A percentile compares a stretch with the other conserved stretches of the same genome.
phyloP scores from a whole-genome alignment of 2,329 filamentous ascomycete genomes.

The Ophiocordyceps unilateralis region DNA sequence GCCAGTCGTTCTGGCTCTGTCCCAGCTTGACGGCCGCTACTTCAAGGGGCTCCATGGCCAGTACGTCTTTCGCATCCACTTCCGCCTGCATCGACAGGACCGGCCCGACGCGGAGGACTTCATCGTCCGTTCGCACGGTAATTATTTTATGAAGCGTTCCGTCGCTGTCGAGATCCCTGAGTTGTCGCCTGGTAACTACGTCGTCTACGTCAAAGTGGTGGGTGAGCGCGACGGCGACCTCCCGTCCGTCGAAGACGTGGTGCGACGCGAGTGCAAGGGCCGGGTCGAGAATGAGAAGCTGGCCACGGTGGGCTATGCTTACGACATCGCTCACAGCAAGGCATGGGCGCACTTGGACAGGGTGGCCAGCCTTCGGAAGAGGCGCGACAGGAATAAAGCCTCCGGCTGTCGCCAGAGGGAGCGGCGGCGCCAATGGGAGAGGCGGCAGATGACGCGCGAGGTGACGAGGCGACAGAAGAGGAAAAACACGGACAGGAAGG shows the following conservation, averaged over 20 bases:
- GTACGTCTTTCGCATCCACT: constrained; percentile 33
- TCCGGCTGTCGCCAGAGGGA: constrained; percentile 26
- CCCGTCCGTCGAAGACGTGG: constrained; percentile 36
- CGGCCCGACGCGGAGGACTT: constrained; percentile 37
- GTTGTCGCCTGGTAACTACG: constrained; percentile 38
- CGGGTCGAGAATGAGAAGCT: constrained; percentile 39
- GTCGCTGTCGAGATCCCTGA: constrained; percentile 39
- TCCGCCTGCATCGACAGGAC: constrained; percentile 30
- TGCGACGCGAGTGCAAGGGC: constrained; percentile 29
- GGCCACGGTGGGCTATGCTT: constrained; percentile 37
- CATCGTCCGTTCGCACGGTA: constrained; percentile 39
- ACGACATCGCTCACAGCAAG: constrained; percentile 43
- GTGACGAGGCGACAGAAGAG: constrained; percentile 23
- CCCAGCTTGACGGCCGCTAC: constrained; percentile 44
- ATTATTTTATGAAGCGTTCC: constrained; percentile 40
- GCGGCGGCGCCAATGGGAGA: constrained; percentile 31
- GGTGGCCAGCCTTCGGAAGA: constrained; percentile 29
- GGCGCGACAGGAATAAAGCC: constrained; percentile 30
- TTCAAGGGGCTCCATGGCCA: constrained; percentile 44
- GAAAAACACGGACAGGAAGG: constrained; percentile 20
- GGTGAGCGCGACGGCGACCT: constrained; percentile 26
- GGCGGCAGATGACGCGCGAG: constrained; percentile 24
- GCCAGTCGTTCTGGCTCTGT: constrained; percentile 40
- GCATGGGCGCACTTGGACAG: constrained; percentile 32
- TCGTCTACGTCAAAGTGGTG: constrained; percentile 37